phyloP scores from a whole-genome alignment of 257 asterid species.

The Solanum paucissectum region DNA sequence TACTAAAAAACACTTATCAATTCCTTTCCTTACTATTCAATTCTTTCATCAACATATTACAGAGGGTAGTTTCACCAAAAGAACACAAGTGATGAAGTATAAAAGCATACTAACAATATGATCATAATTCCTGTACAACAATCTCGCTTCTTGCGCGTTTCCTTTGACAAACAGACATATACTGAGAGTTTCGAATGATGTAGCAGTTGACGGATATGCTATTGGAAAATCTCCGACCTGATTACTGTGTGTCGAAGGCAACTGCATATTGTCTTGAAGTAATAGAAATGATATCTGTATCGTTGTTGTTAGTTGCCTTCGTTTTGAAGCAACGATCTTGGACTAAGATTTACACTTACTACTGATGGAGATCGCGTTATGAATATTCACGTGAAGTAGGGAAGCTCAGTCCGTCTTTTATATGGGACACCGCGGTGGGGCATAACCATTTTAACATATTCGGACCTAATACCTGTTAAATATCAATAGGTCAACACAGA shows the following conservation, averaged over 20 bases:
- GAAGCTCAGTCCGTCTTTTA: conserved; percentile 76
- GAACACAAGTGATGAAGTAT: neutral
- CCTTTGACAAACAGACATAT: neutral
- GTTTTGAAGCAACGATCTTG: neutral
- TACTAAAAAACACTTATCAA: neutral
- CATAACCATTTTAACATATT: conserved; percentile 73
- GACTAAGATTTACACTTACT: neutral
- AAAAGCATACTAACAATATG: neutral
- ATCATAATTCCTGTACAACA: neutral
- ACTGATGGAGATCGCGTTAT: neutral
- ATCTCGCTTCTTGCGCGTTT: neutral
- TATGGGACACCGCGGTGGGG: conserved; percentile 63
- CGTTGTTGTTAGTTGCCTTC: neutral
- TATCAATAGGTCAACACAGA: neutral
- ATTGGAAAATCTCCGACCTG: neutral
- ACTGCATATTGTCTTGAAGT: neutral
- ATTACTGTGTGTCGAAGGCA: neutral
- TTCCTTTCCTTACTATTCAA: neutral
- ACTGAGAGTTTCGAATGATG: neutral
- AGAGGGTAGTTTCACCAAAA: neutral
- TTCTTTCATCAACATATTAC: neutral
- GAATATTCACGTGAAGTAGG: conserved; percentile 32
- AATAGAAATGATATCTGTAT: neutral
- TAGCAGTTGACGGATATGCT: neutral
- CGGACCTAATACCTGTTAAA: conserved; percentile 70